Evolutionary conservation across 2,329 filamentous ascomycete species (phyloP).

Genomic region (Aspergillus fumigatiaffinis): DNA sequence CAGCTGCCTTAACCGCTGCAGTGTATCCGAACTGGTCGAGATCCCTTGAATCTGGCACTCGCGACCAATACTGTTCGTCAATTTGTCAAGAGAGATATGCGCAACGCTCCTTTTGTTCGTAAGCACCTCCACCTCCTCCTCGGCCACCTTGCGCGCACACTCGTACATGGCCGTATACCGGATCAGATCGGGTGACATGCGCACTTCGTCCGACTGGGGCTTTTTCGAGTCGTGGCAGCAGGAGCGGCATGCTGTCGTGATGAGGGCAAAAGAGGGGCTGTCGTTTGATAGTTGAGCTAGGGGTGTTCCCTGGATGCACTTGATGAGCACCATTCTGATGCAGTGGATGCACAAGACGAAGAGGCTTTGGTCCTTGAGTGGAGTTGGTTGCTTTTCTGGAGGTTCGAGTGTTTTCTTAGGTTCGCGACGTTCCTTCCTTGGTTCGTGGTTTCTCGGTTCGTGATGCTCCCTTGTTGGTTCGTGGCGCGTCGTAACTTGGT

Average conservation of each 20-base stretch:
- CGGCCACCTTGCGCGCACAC: not conserved
- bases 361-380: not conserved
- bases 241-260: not conserved
- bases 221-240: not conserved
- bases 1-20: not conserved
- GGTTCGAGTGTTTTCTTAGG: not conserved
- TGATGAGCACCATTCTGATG: not conserved
- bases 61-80: not conserved
- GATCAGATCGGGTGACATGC: not conserved
- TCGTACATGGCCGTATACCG: not conserved
- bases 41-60: not conserved
- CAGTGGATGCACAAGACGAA: not conserved
- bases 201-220: not conserved
- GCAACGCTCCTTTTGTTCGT: not conserved
- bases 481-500: no score
- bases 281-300: not conserved
- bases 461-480: no score
- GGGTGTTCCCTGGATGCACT: not conserved
- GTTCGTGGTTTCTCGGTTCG: not conserved
- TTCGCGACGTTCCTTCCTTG: not conserved
- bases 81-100: not conserved
- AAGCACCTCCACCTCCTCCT: not conserved
- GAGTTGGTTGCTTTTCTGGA: not conserved
- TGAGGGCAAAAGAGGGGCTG: not conserved
- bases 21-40: not conserved